Conservation (phyloP, 352 stramenopile genomes). For the Pythium insidiosum region DNA sequence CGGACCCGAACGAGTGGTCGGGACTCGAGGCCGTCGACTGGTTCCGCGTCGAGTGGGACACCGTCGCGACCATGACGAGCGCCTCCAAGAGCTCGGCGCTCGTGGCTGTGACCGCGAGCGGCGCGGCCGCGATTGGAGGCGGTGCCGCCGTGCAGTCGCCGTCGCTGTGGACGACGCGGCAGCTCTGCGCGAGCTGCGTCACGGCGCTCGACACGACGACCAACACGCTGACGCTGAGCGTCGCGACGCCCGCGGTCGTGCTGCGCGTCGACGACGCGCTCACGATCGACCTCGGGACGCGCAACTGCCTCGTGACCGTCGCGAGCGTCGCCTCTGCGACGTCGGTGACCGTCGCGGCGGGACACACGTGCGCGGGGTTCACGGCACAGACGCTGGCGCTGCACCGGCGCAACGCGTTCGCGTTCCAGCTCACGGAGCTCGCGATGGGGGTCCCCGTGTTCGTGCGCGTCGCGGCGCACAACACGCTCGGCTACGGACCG, state of each 20-base stretch:
- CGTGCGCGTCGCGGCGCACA: slow-evolving; percentile 87
- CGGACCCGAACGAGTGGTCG: slow-evolving; percentile 57
- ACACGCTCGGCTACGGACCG: slow-evolving; percentile 86
- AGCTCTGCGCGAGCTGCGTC: slow-evolving; percentile 47
- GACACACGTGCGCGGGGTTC: slow-evolving; percentile 44
- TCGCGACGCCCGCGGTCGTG: slow-evolving; percentile 17
- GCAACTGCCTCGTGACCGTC: slow-evolving; percentile 51
- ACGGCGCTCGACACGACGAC: slow-evolving; percentile 17
- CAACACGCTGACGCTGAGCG: slow-evolving; percentile 19
- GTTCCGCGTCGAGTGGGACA: slow-evolving; percentile 91
- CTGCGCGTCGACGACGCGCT: slow-evolving; percentile 32
- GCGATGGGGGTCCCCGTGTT: slow-evolving; percentile 85
- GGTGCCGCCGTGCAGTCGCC: slow-evolving; percentile 9
- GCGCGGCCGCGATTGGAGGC: not conserved
- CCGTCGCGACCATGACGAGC: slow-evolving; percentile 47
- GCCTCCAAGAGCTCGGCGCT: slow-evolving; percentile 20
- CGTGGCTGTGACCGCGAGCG: slow-evolving; percentile 22
- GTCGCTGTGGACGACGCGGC: slow-evolving; percentile 27
- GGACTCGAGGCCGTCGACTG: slow-evolving; percentile 76
- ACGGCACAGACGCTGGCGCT: slow-evolving; percentile 27
- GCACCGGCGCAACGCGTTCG: slow-evolving; percentile 44
- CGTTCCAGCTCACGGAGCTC: slow-evolving; percentile 78
- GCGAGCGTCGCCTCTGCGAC: slow-evolving; percentile 15
- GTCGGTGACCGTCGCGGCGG: slow-evolving; percentile 22
- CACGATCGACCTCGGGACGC: slow-evolving; percentile 33